Evolutionary conservation across 345 rosid species (phyloP), one percentile per base, ranked within the genome.

Genomic region (Salix purpurea): DNA sequence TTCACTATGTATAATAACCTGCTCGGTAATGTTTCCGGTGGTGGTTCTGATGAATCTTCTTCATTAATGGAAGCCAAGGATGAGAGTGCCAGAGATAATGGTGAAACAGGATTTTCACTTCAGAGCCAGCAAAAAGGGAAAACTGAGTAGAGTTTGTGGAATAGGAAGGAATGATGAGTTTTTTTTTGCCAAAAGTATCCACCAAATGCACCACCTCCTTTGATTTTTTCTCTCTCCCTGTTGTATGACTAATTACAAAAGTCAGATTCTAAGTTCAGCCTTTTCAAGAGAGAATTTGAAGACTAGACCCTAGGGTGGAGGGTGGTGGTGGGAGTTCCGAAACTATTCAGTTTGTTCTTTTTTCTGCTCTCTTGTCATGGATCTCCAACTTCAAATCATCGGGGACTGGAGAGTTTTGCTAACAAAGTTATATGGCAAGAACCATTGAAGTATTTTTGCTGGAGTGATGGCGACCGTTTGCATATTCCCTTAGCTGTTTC

Each of bases 1-100:
- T 74, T 96, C 62, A 74, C 88, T 16, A 88, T 94, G 93, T 90
- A 91, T 86, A 96, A 91, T 77, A 84, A 80, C 85, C 72, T 96
- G 80, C 77, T 94, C 66, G 76, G 74, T 56, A 84, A 86, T 60
- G 77, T 39, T 74, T 68, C 96, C 30, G 70, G 18, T 19, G 79
- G 81, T 65, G 84, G 71, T 79, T 40, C 79, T 65, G 39, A 24
- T 32, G 81, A 42, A 67, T 50, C 60, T 65, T 58, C 85, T 69
- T 7, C 67, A 15, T 44, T 9, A 4, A 26, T 15, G 61, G 76
- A 24, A 23, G 69, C 83, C 69, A 70, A 72, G 65, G 79, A 79
- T 52, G 76, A 73, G 70, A 77, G 74, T 68, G 62, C 81, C 9
- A 64, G 23, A 74, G 36, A 78, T 39, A 79, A 10, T 14, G 66